Evolutionary conservation across 2,329 filamentous ascomycete genomes (phyloP), one percentile per base, ranked within the genome.

Genomic region (Penicillium aurantiogriseum): DNA sequence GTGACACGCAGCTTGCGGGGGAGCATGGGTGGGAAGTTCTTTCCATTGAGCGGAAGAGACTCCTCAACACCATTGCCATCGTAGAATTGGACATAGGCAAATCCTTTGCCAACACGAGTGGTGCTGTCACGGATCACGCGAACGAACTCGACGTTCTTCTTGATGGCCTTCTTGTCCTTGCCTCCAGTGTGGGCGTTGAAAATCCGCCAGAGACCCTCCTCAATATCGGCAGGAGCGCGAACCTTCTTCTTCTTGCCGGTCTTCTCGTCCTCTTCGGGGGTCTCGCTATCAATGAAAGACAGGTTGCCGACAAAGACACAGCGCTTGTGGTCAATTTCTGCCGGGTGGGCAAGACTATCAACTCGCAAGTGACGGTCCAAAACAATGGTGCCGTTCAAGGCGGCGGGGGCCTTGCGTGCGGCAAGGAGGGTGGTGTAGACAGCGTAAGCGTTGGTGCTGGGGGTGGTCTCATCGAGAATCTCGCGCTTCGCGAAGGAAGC

Each of bases 221-320:
- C 93, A 11, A 95, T 81, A 74, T 97, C 93, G 38, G 90, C 87
- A 2, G 92, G 90, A 9, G 85, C 80, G 70, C 88, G 90, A 64
- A 85, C 86, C 76, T 90, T 91, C 71, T 90, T 90, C 68, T 87
- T 84, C 50, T 86, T 85, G 40, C 83, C 86, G 35, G 87, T 82
- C 43, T 57, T 57, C 49, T 84, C 78, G 19, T 77, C 77, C 44
- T 81, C 84, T 23, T 89, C 76, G 50, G 88, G 81, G 39, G 85
- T 89, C 77, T 97, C 92, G 64, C 97, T 91, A 69, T 97, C 93
- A 17, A 99, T 91, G 69, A 99, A 99, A 49, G 91, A 92, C 1
- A 99, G 83, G 71, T 99, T 99, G 46, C 94, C 94, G 27, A 99
- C 90, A 70, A 99, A 99, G 17, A 99, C 88, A 74, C 94, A 99